Conservation (phyloP, 441 rosid species). For the Gossypium lobatum region DNA sequence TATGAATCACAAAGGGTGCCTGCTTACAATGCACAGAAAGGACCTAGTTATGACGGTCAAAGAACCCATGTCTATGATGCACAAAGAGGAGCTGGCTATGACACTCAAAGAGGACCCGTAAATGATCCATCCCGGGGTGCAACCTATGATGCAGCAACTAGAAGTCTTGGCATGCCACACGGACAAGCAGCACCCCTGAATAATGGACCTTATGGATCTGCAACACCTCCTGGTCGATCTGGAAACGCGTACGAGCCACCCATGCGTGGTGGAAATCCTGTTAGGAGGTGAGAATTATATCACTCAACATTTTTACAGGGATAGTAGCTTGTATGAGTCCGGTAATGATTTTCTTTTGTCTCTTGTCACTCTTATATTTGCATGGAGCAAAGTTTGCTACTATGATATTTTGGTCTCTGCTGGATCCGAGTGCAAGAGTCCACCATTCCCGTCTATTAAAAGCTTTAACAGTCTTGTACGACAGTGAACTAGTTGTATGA, state of each 20-base stretch:
- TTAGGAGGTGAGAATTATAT: conserved; percentile 37
- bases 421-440: neutral
- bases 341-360: neutral
- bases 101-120: conserved; percentile 30
- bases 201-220: conserved; percentile 45
- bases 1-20: conserved; percentile 34
- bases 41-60: conserved; percentile 28
- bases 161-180: conserved; percentile 30
- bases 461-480: neutral
- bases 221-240: conserved; percentile 46
- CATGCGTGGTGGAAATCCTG: conserved; percentile 48
- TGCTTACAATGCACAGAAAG: conserved; percentile 34
- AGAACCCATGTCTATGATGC: conserved; percentile 27
- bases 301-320: neutral
- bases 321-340: neutral
- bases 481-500: neutral
- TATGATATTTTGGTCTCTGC: neutral
- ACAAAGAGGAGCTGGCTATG: conserved; percentile 36
- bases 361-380: neutral
- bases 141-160: conserved; percentile 30
- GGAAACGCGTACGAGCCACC: conserved; percentile 36
- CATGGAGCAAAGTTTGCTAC: neutral
- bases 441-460: neutral
- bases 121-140: conserved; percentile 29
- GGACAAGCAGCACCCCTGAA: conserved; percentile 39